Evolutionary conservation across 768 basidiomycete genomes (phyloP), one percentile per base, ranked within the genome.

Genomic region (Tulasnella sp.): DNA sequence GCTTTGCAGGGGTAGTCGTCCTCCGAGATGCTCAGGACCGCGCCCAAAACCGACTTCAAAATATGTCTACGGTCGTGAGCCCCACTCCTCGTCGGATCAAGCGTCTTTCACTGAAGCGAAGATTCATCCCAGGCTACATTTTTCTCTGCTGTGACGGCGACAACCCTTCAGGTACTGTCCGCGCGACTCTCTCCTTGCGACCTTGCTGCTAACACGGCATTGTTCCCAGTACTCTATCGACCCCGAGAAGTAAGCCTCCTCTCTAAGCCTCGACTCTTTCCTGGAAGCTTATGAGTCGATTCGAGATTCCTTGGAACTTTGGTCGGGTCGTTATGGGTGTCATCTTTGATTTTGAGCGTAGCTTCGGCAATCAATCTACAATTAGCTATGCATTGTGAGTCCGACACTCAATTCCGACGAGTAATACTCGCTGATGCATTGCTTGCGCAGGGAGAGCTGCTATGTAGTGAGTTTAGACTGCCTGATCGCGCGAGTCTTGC

Each of bases 291-390:
- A 42, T n/a, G n/a, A 8, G 5, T 41, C 22, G 22, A 26, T 35
- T 7, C 29, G 22, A 22, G 42, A 3, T 69, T 47, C 42, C 29
- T 62, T 62, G 70, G 52, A 44, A 32, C 59, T 37, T 14, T 71
- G 12, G 74, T 74, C 12, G 67, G 67, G 35, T 16, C 41, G 12
- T 40, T 74, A 8, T 74, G 74, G 74, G 41, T 74, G 16, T 35
- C 41, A 12, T 74, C 74, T 19, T 65, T 74, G 9, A 73, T 74
- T 5, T 68, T 74, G 41, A 63, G 59, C 19, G 29, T 74, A 2
- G 74, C 74, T 19, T 67, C 72, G 29, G 73, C 74, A 4, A 74
- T 74, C 42, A 74, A 74, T 37, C 66, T 52, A 9, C 73, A 74
- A 35, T 42, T 74, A 17, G 63, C 65, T 8, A 75, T 40, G 41